These are phyloP conservation scores for Penicillium verhagenii DNA, from an alignment of 495 filamentous ascomycete species.

Conservation along the genomic window DNA sequence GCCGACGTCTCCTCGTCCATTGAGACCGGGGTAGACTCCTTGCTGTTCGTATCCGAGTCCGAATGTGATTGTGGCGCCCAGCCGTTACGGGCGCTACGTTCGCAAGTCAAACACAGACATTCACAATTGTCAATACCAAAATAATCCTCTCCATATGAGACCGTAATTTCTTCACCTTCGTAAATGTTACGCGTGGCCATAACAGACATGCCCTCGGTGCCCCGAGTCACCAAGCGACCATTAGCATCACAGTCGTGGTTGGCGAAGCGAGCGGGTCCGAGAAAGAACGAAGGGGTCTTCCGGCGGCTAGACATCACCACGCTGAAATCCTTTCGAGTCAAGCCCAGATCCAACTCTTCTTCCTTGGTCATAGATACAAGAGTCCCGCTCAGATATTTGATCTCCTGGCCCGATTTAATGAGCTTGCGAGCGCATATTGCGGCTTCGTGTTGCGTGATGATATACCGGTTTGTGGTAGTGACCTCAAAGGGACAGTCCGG, in stretches of 20 bases:
- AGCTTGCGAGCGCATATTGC: constrained; percentile 76
- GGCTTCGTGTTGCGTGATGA: constrained; percentile 84
- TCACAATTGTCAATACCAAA: constrained; percentile 95
- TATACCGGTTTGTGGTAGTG: constrained; percentile 91
- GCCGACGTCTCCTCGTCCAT: constrained; percentile 25
- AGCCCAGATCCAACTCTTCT: constrained; percentile 78
- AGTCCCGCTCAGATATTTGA: constrained; percentile 88
- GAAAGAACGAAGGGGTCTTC: constrained; percentile 82
- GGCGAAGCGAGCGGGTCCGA: constrained; percentile 92
- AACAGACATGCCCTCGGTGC: constrained; percentile 84
- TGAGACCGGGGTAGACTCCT: constrained; percentile 36
- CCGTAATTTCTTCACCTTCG: constrained; percentile 90
- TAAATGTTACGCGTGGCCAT: constrained; percentile 76
- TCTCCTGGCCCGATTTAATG: constrained; percentile 76
- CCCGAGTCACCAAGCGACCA: constrained; percentile 76
- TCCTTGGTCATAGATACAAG: constrained; percentile 86
- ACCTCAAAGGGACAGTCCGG: constrained; percentile 94
- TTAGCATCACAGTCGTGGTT: constrained; percentile 98
- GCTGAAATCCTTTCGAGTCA: constrained; percentile 86
- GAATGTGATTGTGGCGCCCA: constrained; percentile 57
- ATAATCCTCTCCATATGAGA: constrained; percentile 92
- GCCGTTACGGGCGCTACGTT: constrained; percentile 71
- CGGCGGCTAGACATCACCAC: constrained; percentile 91
- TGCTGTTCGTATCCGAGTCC: constrained; percentile 39
- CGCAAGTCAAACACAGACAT: constrained; percentile 88